These are phyloP conservation scores for Chlorophyllum brunneum DNA, from an alignment of 768 basidiomycete species.

Conservation along the genomic window DNA sequence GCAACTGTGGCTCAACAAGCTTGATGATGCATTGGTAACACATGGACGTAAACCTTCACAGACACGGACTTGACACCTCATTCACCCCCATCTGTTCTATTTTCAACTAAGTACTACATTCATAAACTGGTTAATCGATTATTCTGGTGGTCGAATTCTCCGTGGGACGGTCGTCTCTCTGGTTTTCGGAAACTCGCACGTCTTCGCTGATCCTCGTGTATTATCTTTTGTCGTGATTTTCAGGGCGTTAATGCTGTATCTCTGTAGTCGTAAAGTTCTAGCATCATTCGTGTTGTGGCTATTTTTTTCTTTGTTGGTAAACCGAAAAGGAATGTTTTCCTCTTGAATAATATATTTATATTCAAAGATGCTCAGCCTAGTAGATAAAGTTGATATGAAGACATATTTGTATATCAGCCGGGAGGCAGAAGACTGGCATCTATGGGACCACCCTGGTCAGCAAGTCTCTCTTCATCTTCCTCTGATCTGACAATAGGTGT, in stretches of 20 bases:
- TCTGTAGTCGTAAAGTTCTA: constrained; percentile 1
- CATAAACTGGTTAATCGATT: constrained; percentile 2
- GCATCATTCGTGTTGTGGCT: background rate
- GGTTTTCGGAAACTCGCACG: background rate
- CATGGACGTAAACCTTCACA: constrained; percentile 14
- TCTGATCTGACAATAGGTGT: constrained; percentile 72
- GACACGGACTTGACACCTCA: constrained; percentile 20
- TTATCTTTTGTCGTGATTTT: constrained; percentile 6
- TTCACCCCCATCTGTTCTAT: background rate
- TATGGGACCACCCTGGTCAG: constrained; percentile 54
- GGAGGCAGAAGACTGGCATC: constrained; percentile 94
- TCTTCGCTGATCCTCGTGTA: background rate
- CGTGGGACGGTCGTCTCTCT: background rate
- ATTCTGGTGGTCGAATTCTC: background rate
- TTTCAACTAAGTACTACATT: background rate
- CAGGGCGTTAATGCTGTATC: constrained; percentile 1
- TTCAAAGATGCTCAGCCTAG: background rate
- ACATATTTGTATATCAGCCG: constrained; percentile 45
- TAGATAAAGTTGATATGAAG: background rate
- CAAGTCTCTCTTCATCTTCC: constrained; percentile 48
- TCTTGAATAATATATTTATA: background rate
- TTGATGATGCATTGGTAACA: constrained; percentile 27
- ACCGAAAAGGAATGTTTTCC: background rate
- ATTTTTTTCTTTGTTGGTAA: background rate
- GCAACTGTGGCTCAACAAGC: constrained; percentile 36